A percentile compares a stretch with the other conserved stretches of the same genome.
Evolutionary conservation across 768 basidiomycete genomes (phyloP).

Genomic region (Naganishia friedmannii): DNA sequence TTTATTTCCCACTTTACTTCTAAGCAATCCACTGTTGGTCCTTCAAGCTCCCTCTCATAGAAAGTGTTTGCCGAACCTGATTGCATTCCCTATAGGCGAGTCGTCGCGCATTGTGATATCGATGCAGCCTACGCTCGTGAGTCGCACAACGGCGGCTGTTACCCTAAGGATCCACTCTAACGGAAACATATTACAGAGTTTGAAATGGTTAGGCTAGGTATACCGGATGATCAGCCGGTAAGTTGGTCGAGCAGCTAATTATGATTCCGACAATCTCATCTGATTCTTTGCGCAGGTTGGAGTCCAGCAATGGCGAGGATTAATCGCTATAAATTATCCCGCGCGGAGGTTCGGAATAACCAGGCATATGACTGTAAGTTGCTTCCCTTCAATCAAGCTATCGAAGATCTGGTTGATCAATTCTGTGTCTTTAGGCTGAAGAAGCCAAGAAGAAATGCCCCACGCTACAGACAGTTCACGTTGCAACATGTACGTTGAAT

Average conservation of each 20-base stretch:
- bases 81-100: slow-evolving; percentile 53
- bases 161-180: background rate
- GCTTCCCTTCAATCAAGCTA: background rate
- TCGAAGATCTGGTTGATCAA: too few species aligned
- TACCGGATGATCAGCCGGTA: slow-evolving; percentile 53
- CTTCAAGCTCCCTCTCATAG: too few species aligned
- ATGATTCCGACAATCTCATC: background rate
- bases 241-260: background rate
- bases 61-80: background rate
- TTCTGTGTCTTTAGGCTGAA: slow-evolving; percentile 49
- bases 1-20: background rate
- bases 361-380: slow-evolving; percentile 33
- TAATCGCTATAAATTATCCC: slow-evolving; percentile 92
- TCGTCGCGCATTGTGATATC: slow-evolving; percentile 82
- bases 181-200: slow-evolving; percentile 58
- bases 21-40: slow-evolving; percentile 45
- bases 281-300: slow-evolving; percentile 8
- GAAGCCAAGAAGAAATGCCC: slow-evolving; percentile 86
- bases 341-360: slow-evolving; percentile 90
- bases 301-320: slow-evolving; percentile 52
- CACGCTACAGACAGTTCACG: slow-evolving; percentile 77
- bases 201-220: slow-evolving; percentile 74
- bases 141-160: background rate
- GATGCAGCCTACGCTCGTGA: slow-evolving; percentile 57
- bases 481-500: slow-evolving; percentile 74